phyloP scores from a whole-genome alignment of 2,329 filamentous ascomycete species.

The Colletotrichum tropicicola region DNA sequence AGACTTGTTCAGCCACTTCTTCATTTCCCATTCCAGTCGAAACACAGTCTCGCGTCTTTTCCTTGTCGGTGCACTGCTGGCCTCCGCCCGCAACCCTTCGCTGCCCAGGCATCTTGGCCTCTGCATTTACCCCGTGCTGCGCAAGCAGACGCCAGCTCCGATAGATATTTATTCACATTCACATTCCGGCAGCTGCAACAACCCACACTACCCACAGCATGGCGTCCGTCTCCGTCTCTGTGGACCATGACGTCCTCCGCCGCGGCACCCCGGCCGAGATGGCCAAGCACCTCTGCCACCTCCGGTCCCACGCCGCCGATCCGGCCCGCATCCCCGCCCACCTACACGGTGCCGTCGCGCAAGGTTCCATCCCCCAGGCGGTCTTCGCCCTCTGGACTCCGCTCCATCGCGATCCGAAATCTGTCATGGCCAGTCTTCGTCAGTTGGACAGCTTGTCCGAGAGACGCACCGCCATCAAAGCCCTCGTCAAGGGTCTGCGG shows the following conservation, averaged over 20 bases:
- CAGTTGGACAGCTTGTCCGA: not conserved
- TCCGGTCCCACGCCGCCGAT: not conserved
- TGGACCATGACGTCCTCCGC: not conserved
- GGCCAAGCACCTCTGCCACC: not conserved
- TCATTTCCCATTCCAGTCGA: too few relatives aligned
- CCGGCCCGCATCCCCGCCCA: not conserved
- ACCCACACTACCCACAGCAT: too few relatives aligned
- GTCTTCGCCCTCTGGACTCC: slow-evolving; percentile 3
- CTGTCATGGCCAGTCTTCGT: not conserved
- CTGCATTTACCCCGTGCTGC: too few relatives aligned
- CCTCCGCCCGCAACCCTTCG: too few relatives aligned
- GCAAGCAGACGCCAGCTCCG: too few relatives aligned
- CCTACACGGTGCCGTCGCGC: not conserved
- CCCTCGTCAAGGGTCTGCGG: slow-evolving; percentile 2
- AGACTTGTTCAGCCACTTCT: too few relatives aligned
- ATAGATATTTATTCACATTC: too few relatives aligned
- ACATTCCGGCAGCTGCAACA: too few relatives aligned
- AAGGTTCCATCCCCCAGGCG: not conserved
- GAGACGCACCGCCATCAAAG: not conserved
- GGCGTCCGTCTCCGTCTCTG: not conserved
- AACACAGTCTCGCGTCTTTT: too few relatives aligned
- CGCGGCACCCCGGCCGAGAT: slow-evolving; percentile 3
- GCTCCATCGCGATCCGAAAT: not conserved
- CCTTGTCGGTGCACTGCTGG: too few relatives aligned
- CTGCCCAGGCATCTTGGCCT: too few relatives aligned